Conservation (phyloP, 805 yeast species). For the Hanseniaspora thailandica region DNA sequence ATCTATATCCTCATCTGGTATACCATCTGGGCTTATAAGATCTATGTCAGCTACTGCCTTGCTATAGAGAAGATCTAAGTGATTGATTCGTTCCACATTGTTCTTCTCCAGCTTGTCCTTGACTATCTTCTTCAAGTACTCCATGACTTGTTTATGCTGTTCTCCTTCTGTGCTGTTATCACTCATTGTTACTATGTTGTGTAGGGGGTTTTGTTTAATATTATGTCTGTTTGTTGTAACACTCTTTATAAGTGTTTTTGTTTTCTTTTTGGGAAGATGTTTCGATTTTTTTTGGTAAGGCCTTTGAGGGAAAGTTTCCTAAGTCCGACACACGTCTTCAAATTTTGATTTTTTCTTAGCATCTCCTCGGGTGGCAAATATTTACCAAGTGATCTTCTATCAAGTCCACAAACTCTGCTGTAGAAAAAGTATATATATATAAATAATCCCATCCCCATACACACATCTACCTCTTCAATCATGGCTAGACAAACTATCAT, state of each 20-base stretch:
- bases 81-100: not conserved
- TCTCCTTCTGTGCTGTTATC: not conserved
- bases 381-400: too few relatives aligned
- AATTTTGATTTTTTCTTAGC: too few relatives aligned
- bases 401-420: too few relatives aligned
- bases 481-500: conserved; percentile 77
- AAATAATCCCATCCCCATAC: too few relatives aligned
- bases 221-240: not conserved
- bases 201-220: not conserved
- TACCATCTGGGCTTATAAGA: not conserved
- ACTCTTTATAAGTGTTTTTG: too few relatives aligned
- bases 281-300: too few relatives aligned
- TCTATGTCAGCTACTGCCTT: not conserved
- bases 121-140: not conserved
- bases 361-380: too few relatives aligned
- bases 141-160: not conserved
- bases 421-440: not conserved
- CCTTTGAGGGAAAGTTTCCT: too few relatives aligned
- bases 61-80: not conserved
- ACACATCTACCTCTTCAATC: too few relatives aligned
- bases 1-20: not conserved
- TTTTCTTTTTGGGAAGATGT: too few relatives aligned
- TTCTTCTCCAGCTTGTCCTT: not conserved
- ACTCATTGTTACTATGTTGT: not conserved
- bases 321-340: too few relatives aligned